A percentile compares a stretch with the other conserved stretches of the same genome.
phyloP scores from a whole-genome alignment of 495 filamentous ascomycete species.

The Pseudomonodictys pantanalensis region DNA sequence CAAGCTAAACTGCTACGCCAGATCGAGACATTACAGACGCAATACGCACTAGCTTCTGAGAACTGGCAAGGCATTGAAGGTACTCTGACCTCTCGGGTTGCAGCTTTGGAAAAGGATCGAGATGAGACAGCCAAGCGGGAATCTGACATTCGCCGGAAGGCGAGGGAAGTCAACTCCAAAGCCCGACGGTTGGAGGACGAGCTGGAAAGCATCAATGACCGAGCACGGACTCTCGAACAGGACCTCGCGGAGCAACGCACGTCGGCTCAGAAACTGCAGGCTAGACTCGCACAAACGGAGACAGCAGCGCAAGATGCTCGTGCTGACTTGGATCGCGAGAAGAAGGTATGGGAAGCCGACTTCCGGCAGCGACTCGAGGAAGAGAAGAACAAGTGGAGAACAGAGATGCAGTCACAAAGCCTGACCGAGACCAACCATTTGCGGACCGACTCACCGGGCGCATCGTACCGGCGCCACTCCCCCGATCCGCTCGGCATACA shows the following conservation, averaged over 20 bases:
- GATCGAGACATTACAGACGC: conserved; percentile 91
- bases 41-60: conserved; percentile 89
- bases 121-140: conserved; percentile 84
- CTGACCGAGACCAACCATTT: conserved; percentile 10
- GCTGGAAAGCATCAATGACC: conserved; percentile 66
- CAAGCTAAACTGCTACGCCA: conserved; percentile 90
- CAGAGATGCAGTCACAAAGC: conserved; percentile 44
- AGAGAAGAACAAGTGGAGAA: conserved; percentile 72
- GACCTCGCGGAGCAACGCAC: conserved; percentile 58
- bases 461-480: conserved; percentile 31
- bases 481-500: conserved; percentile 26
- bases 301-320: conserved; percentile 58
- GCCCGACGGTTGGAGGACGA: conserved; percentile 78
- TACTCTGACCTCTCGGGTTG: conserved; percentile 69
- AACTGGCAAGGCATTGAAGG: conserved; percentile 97
- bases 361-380: conserved; percentile 63
- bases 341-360: conserved; percentile 61
- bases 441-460: conserved; percentile 31
- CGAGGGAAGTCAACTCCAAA: conserved; percentile 74
- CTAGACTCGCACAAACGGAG: conserved; percentile 62
- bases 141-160: conserved; percentile 77
- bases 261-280: conserved; percentile 62
- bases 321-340: conserved; percentile 67
- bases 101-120: conserved; percentile 78
- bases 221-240: conserved; percentile 58